These are phyloP conservation scores for Neltuma alba DNA, from an alignment of 306 rosid species.

Conservation along the genomic window DNA sequence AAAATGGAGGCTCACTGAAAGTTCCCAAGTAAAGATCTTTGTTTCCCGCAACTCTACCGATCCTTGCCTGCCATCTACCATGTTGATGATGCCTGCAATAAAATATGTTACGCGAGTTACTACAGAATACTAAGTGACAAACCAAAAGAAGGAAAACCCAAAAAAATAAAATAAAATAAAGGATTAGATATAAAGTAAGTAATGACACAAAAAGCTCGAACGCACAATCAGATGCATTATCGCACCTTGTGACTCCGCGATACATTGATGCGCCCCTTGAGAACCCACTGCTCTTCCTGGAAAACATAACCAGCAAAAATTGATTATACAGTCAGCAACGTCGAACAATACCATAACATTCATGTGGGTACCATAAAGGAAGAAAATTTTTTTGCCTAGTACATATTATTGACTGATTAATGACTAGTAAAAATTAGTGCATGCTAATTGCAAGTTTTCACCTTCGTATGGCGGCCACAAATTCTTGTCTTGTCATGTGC, in stretches of 20 bases:
- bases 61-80: slow-evolving; percentile 99
- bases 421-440: not conserved
- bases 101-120: not conserved
- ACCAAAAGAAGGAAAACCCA: not conserved
- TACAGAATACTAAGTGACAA: not conserved
- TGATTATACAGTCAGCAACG: not conserved
- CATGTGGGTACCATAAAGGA: not conserved
- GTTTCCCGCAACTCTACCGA: slow-evolving; percentile 98
- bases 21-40: slow-evolving; percentile 98
- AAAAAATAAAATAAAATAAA: not conserved
- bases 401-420: not conserved
- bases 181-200: not conserved
- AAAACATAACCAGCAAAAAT: slow-evolving; percentile 15
- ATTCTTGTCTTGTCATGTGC: slow-evolving; percentile 98
- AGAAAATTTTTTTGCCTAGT: not conserved
- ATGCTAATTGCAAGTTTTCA: not conserved
- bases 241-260: slow-evolving; percentile 96
- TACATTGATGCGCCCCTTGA: slow-evolving; percentile 99
- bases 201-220: not conserved
- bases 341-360: not conserved
- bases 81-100: slow-evolving; percentile 92
- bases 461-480: slow-evolving; percentile 98
- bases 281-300: slow-evolving; percentile 98
- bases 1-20: slow-evolving; percentile 64
- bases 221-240: not conserved